phyloP scores from a whole-genome alignment of 2,329 filamentous ascomycete species.

The Ilyonectria destructans region DNA sequence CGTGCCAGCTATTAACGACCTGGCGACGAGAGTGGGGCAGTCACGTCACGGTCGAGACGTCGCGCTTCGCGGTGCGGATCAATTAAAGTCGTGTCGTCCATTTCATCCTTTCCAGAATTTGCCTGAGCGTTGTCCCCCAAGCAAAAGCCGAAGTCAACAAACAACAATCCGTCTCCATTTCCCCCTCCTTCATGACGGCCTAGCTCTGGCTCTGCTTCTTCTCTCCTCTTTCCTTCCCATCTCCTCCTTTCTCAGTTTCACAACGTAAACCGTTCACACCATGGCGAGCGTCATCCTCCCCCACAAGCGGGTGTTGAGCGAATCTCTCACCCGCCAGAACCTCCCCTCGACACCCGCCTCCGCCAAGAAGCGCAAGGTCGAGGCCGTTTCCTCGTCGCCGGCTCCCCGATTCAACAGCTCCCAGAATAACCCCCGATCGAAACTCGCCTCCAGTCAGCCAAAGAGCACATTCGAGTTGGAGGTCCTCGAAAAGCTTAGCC shows the following conservation, averaged over 20 bases:
- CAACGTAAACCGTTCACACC: conserved; percentile 40
- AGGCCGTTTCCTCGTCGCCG: conserved; percentile 71
- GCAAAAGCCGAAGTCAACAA: conserved; percentile 27
- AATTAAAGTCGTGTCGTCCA: conserved; percentile 52
- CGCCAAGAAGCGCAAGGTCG: conserved; percentile 89
- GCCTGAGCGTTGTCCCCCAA: conserved; percentile 32
- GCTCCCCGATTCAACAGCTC: conserved; percentile 74
- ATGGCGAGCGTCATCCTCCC: conserved; percentile 71
- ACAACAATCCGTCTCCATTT: conserved; percentile 27
- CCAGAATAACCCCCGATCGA: conserved; percentile 74
- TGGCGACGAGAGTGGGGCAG: conserved; percentile 48
- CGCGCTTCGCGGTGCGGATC: conserved; percentile 52
- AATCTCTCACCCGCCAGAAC: conserved; percentile 77
- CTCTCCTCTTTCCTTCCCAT: conserved; percentile 13
- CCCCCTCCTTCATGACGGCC: conserved; percentile 36
- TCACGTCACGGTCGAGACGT: conserved; percentile 57
- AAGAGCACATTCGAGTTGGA: conserved; percentile 96
- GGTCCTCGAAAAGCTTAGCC: conserved; percentile 94
- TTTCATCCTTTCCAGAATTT: conserved; percentile 36
- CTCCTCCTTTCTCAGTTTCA: conserved; percentile 19
- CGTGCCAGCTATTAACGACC: conserved; percentile 49
- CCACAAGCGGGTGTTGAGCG: conserved; percentile 82
- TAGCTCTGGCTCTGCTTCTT: conserved; percentile 5
- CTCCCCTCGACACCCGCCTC: conserved; percentile 70
- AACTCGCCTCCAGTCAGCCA: conserved; percentile 79